These are phyloP conservation scores for Fusarium buxicola DNA, from an alignment of 2,329 filamentous ascomycete species.

Conservation along the genomic window DNA sequence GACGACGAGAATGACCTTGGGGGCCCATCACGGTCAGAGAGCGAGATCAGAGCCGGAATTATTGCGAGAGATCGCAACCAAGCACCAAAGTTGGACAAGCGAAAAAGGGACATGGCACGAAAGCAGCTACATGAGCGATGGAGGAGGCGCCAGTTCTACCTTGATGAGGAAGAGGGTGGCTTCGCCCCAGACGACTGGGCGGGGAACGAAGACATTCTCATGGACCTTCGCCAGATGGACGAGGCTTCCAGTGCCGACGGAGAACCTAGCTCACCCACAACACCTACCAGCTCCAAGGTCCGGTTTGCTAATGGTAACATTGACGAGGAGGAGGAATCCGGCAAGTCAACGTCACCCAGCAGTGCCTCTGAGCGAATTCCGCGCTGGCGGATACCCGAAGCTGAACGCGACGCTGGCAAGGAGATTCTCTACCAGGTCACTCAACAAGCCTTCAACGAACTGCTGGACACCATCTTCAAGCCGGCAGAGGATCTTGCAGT, in stretches of 20 bases:
- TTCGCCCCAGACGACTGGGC: conserved; percentile 72
- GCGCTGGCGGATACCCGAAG: conserved; percentile 81
- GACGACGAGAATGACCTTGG: conserved; percentile 46
- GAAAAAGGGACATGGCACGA: conserved; percentile 59
- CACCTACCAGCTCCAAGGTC: conserved; percentile 82
- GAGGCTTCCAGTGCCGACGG: conserved; percentile 60
- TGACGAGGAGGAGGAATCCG: conserved; percentile 77
- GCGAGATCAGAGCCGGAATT: conserved; percentile 55
- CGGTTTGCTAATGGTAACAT: conserved; percentile 78
- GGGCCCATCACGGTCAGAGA: conserved; percentile 53
- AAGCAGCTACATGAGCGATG: conserved; percentile 75
- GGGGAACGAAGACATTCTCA: conserved; percentile 68
- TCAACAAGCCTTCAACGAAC: conserved; percentile 90
- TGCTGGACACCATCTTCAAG: conserved; percentile 88
- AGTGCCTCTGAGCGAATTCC: conserved; percentile 81
- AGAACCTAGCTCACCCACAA: conserved; percentile 62
- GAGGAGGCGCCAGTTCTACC: conserved; percentile 82
- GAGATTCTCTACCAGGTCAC: conserved; percentile 93
- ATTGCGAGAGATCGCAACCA: conserved; percentile 52
- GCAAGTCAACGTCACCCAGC: conserved; percentile 77
- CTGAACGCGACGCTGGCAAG: conserved; percentile 84
- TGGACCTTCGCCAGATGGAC: conserved; percentile 48
- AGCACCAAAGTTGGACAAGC: conserved; percentile 54
- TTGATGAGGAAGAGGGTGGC: conserved; percentile 86
- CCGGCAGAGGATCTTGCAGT: conserved; percentile 81